These are phyloP conservation scores for Microglena sp. DNA, from an alignment of 139 green algal genomes.

Conservation along the genomic window DNA sequence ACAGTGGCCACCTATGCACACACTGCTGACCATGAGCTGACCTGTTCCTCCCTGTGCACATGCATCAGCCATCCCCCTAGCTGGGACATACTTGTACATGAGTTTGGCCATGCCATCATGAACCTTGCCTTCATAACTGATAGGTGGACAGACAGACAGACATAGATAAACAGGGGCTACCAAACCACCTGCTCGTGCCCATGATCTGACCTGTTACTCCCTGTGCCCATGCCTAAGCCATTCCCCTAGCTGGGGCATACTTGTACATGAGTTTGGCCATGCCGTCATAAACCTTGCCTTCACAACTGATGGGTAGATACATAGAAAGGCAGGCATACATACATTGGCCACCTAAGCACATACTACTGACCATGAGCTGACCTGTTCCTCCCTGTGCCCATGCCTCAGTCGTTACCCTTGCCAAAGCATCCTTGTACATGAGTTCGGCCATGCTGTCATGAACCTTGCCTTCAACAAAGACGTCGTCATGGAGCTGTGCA, in stretches of 20 bases:
- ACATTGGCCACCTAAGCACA: not conserved
- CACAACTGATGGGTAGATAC: not conserved
- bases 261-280: not conserved
- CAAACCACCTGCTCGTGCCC: too few relatives aligned
- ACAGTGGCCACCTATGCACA: not conserved
- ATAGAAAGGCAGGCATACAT: not conserved
- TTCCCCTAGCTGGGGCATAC: not conserved
- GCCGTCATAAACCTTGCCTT: not conserved
- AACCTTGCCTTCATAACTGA: slow-evolving; percentile 32
- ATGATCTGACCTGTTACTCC: too few relatives aligned
- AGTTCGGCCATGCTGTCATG: slow-evolving; percentile 41
- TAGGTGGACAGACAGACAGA: too few relatives aligned
- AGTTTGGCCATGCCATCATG: slow-evolving; percentile 41
- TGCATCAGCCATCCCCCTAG: too few relatives aligned
- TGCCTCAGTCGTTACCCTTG: too few relatives aligned
- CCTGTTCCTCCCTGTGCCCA: too few relatives aligned
- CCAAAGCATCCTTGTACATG: slow-evolving; percentile 36
- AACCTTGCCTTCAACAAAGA: slow-evolving; percentile 23
- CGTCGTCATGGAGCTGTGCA: too few relatives aligned
- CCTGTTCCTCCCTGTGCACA: too few relatives aligned
- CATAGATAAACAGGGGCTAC: too few relatives aligned
- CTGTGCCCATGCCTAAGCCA: not conserved
- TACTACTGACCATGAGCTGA: not conserved
- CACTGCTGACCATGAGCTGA: not conserved
- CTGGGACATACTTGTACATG: slow-evolving; percentile 34